Evolutionary conservation across 495 filamentous ascomycete species (phyloP), one percentile per base, ranked within the genome.

Genomic region (Xylaria venustula): DNA sequence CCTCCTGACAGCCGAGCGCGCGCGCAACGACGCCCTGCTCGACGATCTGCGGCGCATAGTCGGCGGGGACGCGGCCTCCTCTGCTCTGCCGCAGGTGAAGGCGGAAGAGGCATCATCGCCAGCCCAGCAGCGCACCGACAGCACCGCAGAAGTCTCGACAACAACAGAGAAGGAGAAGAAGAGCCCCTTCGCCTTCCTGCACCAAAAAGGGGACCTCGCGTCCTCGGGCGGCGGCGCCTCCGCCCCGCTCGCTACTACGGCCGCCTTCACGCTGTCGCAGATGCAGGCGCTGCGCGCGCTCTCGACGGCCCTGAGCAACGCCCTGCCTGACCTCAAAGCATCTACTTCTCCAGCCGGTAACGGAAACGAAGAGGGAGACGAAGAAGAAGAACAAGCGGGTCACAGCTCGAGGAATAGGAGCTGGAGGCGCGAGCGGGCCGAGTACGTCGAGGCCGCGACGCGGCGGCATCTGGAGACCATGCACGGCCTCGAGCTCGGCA

Each of bases 231-330:
- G 71, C 36, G 70, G 71, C 25, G 71, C 73, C n/a, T n/a, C n/a
- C 37, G 69, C 81, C 52, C 77, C 86, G 7, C 73, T 94, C 0
- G 87, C 87, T 14, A 92, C 90, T 0, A 88, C 91, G 5, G 87
- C 92, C 0, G 84, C 83, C 2, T 97, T 97, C 69, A 86, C 88
- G 3, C 74, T 91, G 17, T 88, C 87, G 0, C 94, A 98, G 73
- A 79, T 97, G 11, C 89, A 90, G 11, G 84, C 88, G 0, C 80
- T 98, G 26, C 84, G 90, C 53, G 75, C 83, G 3, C 76, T 92
- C 3, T 79, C 91, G 0, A 76, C 79, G 2, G 76, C 83, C 22
- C 73, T 98, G 54, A 78, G 86, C 19, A 84, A 83, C 0, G 81
- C 86, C 61, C 65, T 87, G 68, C 77, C 82, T 1, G 77, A 80